Evolutionary conservation across 768 basidiomycete genomes (phyloP), one percentile per base, ranked within the genome.

Genomic region (Candolleomyces aberdarensis): DNA sequence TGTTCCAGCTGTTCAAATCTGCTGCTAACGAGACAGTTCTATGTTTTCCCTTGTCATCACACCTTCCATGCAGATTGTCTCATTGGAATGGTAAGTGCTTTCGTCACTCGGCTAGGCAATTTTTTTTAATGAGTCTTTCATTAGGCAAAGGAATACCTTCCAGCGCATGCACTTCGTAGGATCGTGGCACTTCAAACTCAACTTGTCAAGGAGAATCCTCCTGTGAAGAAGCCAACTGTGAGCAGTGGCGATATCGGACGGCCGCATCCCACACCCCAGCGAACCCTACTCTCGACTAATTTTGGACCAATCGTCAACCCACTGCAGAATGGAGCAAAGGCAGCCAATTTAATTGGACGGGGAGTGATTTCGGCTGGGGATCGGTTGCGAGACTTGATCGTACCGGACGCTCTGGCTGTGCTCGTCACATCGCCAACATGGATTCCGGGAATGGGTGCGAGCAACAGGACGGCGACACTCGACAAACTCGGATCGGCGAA

Each of bases 1-100:
- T 98, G 97, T 68, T 88, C 91, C 11, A 82, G 82, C 31, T 98
- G 97, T 74, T 82, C 84, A 8, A 81, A 84, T 63, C 77, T 86
- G 40, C 79, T 99, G 55, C 75, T 98, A 57, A 89, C 86, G 22
- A 80, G 96, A 65, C 96, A 98, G 69, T 98, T 98, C 73, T 99
- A 99, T 74, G 94, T 96, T 51, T 99, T 99, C 76, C 97, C 97
- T 48, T 98, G 97, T 74, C 93, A 95, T 67, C 97, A 99, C 72
- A 85, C 87, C 15, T 98, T 98, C 84, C 97, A 98, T 75, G 94
- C 94, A 6, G 96, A 99, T 71, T 98, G 97, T 76, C 79, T 98
- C 57, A 95, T 99, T 71, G 86, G 89, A 29, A 79, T 97, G 83
- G 97, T 98, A 69, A 70, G 93, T 77, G 47, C 22, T 32, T 60